Evolutionary conservation across 2,329 filamentous ascomycete genomes (phyloP).

Genomic region (Penicillium polonicum): DNA sequence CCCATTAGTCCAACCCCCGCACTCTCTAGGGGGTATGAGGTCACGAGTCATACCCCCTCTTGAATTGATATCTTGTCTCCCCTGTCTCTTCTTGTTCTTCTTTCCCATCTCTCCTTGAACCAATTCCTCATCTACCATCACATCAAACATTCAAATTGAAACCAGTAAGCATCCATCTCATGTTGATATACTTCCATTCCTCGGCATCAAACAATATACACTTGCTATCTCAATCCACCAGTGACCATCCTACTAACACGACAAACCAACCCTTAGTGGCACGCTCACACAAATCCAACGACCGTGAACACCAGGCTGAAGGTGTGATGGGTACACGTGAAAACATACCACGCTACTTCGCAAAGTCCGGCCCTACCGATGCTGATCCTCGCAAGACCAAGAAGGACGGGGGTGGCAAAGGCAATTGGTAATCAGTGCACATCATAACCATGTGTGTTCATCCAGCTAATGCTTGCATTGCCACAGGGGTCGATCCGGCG

Average conservation of each 20-base stretch:
- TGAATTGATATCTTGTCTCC: not conserved
- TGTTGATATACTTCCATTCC: not conserved
- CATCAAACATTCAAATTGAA: not conserved
- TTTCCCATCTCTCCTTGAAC: not conserved
- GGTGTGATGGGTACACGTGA: slow-evolving; percentile 68
- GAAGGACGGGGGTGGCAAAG: slow-evolving; percentile 90
- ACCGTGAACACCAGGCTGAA: slow-evolving; percentile 84
- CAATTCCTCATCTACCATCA: not conserved
- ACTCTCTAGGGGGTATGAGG: slow-evolving; percentile 21
- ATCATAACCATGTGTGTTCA: not conserved
- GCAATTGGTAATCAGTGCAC: slow-evolving; percentile 73
- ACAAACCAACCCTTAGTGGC: slow-evolving; percentile 66
- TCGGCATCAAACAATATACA: not conserved
- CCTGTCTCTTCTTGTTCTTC: not conserved
- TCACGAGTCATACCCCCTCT: slow-evolving; percentile 19
- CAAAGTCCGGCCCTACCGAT: slow-evolving; percentile 77
- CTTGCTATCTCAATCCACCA: not conserved
- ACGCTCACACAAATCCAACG: slow-evolving; percentile 93
- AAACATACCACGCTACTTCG: slow-evolving; percentile 86
- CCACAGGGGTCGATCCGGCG: slow-evolving; percentile 74
- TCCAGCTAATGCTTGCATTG: slow-evolving; percentile 4
- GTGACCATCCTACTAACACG: not conserved
- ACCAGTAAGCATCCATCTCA: not conserved
- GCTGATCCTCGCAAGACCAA: slow-evolving; percentile 89
- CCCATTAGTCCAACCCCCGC: slow-evolving; percentile 13